These are phyloP conservation scores for Penicillium sp. DNA, from an alignment of 2,329 filamentous ascomycete genomes.

Conservation along the genomic window DNA sequence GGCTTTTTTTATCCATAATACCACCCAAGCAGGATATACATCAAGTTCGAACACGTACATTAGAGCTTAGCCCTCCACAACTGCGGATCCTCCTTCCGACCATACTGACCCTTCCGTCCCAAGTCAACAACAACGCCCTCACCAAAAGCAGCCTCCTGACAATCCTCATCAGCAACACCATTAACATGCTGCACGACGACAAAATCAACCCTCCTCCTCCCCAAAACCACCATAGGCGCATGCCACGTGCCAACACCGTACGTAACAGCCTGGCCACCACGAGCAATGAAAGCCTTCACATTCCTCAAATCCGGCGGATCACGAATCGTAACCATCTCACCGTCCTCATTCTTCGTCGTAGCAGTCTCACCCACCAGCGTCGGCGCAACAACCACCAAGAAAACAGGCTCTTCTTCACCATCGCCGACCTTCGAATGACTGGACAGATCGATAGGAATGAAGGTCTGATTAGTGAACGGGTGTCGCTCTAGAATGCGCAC, in stretches of 20 bases:
- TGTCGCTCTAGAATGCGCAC: slow-evolving; percentile 80
- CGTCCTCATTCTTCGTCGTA: slow-evolving; percentile 29
- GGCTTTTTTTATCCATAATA: neutral
- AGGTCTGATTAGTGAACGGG: slow-evolving; percentile 91
- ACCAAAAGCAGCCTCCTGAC: slow-evolving; percentile 65
- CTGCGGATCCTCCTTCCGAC: slow-evolving; percentile 13
- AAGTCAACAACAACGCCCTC: slow-evolving; percentile 37
- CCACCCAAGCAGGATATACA: neutral
- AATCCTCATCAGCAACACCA: slow-evolving; percentile 76
- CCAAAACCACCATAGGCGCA: slow-evolving; percentile 89
- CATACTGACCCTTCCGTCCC: slow-evolving; percentile 19
- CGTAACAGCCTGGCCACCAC: slow-evolving; percentile 75
- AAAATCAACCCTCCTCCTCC: slow-evolving; percentile 68
- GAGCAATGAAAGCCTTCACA: slow-evolving; percentile 73
- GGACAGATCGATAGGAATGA: slow-evolving; percentile 66
- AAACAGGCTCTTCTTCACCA: slow-evolving; percentile 42
- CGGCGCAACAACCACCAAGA: slow-evolving; percentile 86
- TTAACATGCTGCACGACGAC: slow-evolving; percentile 87
- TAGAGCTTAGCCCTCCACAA: slow-evolving; percentile 21
- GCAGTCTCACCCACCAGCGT: slow-evolving; percentile 51
- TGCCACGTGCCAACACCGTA: slow-evolving; percentile 94
- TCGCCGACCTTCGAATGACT: slow-evolving; percentile 22
- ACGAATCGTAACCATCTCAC: slow-evolving; percentile 34
- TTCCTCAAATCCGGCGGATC: slow-evolving; percentile 65
- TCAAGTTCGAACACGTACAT: neutral